Evolutionary conservation across 345 rosid species (phyloP).

Genomic region (Alliaria petiolata): DNA sequence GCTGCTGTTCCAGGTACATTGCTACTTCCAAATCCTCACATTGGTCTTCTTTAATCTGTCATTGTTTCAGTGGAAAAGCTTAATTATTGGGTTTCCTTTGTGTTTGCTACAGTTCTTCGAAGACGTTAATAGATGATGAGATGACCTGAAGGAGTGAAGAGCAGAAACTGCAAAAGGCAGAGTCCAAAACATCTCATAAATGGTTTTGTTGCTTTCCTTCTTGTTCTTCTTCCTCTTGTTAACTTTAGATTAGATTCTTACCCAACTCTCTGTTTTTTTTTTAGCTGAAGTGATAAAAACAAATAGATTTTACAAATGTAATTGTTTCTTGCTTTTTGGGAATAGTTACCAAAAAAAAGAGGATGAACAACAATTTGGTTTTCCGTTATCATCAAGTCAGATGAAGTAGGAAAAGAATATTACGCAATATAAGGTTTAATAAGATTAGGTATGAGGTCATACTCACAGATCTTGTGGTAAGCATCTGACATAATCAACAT

Average conservation of each 20-base stretch:
- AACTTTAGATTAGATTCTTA: constrained; percentile 18
- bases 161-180: constrained; percentile 3
- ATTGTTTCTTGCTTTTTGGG: constrained; percentile 6
- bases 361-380: background rate
- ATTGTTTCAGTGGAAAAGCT: no score
- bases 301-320: constrained; percentile 2
- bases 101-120: constrained; percentile 15
- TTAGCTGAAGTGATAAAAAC: background rate
- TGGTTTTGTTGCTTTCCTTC: constrained; percentile 31
- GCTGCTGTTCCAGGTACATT: constrained; percentile 27
- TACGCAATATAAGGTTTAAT: background rate
- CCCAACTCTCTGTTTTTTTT: background rate
- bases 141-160: constrained; percentile 4
- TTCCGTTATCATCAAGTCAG: background rate
- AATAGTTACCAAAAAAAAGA: background rate
- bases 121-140: constrained; percentile 24
- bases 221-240: no score
- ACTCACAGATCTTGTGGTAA: background rate
- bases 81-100: background rate
- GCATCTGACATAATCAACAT: background rate
- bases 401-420: background rate
- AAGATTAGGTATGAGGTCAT: background rate
- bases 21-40: background rate
- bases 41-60: background rate
- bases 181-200: constrained; percentile 14